phyloP scores from a whole-genome alignment of 495 filamentous ascomycete species.

The Annulohypoxylon nitens region DNA sequence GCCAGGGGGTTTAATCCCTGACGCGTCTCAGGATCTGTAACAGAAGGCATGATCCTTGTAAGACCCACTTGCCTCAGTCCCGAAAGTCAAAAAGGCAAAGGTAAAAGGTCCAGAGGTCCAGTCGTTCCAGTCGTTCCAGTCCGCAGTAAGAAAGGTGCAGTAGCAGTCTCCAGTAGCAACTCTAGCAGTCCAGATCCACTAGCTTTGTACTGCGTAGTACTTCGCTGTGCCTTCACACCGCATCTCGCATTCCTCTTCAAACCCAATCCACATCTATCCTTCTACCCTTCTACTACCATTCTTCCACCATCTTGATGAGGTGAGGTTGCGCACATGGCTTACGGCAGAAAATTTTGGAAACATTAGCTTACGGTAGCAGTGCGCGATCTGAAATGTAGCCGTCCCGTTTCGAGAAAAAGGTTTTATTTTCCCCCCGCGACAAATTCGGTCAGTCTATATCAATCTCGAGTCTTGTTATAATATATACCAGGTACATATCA shows the following conservation, averaged over 20 bases:
- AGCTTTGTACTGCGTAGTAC: background rate
- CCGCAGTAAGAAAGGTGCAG: too few relatives aligned
- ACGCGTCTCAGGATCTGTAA: slow-evolving; percentile 50
- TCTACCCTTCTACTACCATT: background rate
- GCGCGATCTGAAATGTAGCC: slow-evolving; percentile 18
- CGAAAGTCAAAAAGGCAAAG: slow-evolving; percentile 33
- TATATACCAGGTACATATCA: slow-evolving; percentile 3
- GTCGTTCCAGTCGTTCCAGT: too few relatives aligned
- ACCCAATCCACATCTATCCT: too few relatives aligned
- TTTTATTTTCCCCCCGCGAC: background rate
- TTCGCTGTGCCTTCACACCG: slow-evolving; percentile 4
- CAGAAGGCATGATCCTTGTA: slow-evolving; percentile 38
- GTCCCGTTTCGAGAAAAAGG: slow-evolving; percentile 8
- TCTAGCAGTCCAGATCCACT: slow-evolving; percentile 15
- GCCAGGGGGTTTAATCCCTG: slow-evolving; percentile 44
- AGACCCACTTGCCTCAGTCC: slow-evolving; percentile 33
- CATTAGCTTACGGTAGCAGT: background rate
- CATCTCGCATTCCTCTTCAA: background rate
- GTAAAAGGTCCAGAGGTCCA: background rate
- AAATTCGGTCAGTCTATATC: slow-evolving; percentile 12
- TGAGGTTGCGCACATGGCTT: slow-evolving; percentile 5
- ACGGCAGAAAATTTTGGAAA: slow-evolving; percentile 2
- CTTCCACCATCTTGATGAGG: slow-evolving; percentile 3
- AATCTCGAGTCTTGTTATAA: background rate
- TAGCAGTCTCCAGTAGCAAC: too few relatives aligned